A percentile compares a stretch with the other conserved stretches of the same genome.
Conservation (phyloP, 1,284 basidiomycete genomes). For the Cryptococcus floricola region DNA sequence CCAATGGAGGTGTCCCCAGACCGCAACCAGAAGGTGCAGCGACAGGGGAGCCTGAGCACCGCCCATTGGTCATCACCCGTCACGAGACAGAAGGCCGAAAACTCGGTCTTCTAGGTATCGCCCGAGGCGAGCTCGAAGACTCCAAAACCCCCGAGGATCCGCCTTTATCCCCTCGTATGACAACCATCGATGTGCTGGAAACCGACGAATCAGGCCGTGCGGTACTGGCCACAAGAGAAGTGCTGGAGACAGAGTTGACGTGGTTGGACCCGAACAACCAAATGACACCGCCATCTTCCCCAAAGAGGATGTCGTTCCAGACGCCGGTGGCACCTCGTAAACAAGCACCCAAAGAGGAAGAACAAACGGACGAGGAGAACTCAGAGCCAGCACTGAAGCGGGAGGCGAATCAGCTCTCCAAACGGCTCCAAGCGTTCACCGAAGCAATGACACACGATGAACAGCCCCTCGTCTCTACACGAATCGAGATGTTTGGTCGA, state of each 20-base stretch:
- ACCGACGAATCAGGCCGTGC: slow-evolving; percentile 32
- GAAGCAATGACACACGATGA: slow-evolving; percentile 15
- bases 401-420: neutral
- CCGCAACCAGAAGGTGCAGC: neutral
- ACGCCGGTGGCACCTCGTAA: slow-evolving; percentile 17
- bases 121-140: slow-evolving; percentile 24
- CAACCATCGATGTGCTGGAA: slow-evolving; percentile 25
- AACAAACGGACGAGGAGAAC: neutral
- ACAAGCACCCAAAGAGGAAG: neutral
- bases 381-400: neutral
- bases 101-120: slow-evolving; percentile 28
- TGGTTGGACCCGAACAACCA: slow-evolving; percentile 25
- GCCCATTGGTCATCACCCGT: slow-evolving; percentile 31
- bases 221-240: slow-evolving; percentile 25
- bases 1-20: neutral
- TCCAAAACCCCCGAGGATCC: slow-evolving; percentile 14
- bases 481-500: slow-evolving; percentile 37
- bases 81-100: slow-evolving; percentile 40
- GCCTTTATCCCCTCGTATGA: slow-evolving; percentile 23
- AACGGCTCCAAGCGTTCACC: slow-evolving; percentile 30
- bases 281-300: slow-evolving; percentile 16
- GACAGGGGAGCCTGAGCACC: slow-evolving; percentile 4
- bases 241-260: slow-evolving; percentile 36
- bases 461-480: slow-evolving; percentile 39
- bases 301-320: slow-evolving; percentile 16